Evolutionary conservation across 2,329 filamentous ascomycete genomes (phyloP), one percentile per base, ranked within the genome.

Genomic region (Zasmidium citrigriseum): DNA sequence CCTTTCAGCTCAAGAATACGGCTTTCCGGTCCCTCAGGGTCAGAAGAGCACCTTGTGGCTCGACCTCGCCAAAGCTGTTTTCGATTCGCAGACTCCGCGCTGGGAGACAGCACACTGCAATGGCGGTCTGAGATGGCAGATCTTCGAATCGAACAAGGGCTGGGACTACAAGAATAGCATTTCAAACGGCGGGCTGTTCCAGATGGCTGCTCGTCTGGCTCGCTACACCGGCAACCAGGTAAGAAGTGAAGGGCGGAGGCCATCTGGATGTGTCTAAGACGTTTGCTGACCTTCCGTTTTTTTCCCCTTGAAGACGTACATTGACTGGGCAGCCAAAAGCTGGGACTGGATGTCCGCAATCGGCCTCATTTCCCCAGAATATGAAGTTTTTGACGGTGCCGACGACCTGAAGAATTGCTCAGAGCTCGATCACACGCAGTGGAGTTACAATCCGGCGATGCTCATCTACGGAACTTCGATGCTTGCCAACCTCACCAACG

Each of bases 91-190:
- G 68, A 85, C 84, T 1, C 75, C 75, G 20, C 84, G 90, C 21
- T 93, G 90, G 88, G 87, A 95, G 65, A 77, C 75, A 2, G 68
- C 75, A 0, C 80, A 79, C 0, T 96, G 91, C 73, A 79, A 77
- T 48, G 91, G 91, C 51, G 91, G 91, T 10, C 75, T 96, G 64
- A 85, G 89, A 63, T 96, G 92, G 92, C 91, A 96, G 76, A 89
- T 96, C 61, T 93, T 88, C 76, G 81, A 84, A 12, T 90, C 87
- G 76, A 92, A 92, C 76, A 84, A 63, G 57, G 90, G 90, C 4
- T 86, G 80, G 65, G 74, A 76, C 54, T 85, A 83, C 66, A 85
- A 85, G 64, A 86, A 86, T 64, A 78, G 80, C 21, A 81, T 86
- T 61, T 82, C 80, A 12, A 85, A 85, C 62, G 83, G 83, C 2